Conservation (phyloP, 805 yeast genomes). For the Kazachstania psychrophila region DNA sequence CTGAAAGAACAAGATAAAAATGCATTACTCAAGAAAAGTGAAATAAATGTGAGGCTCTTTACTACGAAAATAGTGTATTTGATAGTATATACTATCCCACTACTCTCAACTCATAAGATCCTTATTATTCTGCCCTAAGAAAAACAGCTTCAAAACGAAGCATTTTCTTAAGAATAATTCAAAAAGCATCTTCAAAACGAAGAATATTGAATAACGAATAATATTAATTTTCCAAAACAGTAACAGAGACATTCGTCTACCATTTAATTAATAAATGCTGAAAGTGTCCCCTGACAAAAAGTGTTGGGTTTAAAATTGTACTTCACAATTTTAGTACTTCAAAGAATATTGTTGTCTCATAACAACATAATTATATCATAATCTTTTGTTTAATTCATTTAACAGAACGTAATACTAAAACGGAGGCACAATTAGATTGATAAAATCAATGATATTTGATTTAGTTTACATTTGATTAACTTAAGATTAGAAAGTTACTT, state of each 20-base stretch:
- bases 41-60: conserved; percentile 1
- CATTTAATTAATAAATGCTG: background rate
- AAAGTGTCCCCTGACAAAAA: conserved; percentile 3
- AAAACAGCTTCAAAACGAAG: conserved; percentile 2
- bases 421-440: too few relatives aligned
- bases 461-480: too few relatives aligned
- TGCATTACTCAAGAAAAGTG: too few relatives aligned
- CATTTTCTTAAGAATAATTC: background rate
- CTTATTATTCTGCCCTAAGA: conserved; percentile 1
- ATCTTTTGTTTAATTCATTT: too few relatives aligned
- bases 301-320: background rate
- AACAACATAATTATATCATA: background rate
- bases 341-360: background rate
- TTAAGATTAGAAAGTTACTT: too few relatives aligned
- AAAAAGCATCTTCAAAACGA: conserved; percentile 3
- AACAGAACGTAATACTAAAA: too few relatives aligned
- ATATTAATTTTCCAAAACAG: conserved; percentile 3
- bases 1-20: too few relatives aligned
- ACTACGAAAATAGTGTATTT: background rate
- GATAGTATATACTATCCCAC: background rate
- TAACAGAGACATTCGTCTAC: background rate
- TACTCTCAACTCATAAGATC: conserved; percentile 3
- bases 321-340: background rate
- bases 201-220: conserved; percentile 2
- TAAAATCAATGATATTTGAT: too few relatives aligned